Evolutionary conservation across 805 yeast species (phyloP).

Genomic region (Kregervanrija fluxuum): DNA sequence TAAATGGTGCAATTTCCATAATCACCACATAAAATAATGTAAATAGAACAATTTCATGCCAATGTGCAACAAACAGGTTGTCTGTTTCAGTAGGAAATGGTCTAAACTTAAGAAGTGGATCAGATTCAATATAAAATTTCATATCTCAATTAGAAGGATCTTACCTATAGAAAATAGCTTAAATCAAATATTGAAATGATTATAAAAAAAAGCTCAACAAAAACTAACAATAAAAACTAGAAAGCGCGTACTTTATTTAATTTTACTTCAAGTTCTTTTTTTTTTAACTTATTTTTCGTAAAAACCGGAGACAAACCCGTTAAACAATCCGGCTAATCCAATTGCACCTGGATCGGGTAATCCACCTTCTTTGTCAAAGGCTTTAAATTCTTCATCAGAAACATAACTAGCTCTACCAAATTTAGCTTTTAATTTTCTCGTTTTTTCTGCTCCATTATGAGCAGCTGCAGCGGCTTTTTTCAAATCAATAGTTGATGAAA

Average conservation of each 20-base stretch:
- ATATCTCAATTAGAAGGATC: conserved; percentile 2
- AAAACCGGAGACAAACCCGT: conserved; percentile 24
- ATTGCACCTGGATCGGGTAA: conserved; percentile 95
- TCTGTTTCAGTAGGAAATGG: conserved; percentile 42
- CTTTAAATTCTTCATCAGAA: conserved; percentile 47
- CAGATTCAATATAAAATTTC: conserved; percentile 25
- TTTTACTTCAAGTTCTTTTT: no score
- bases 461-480: conserved; percentile 63
- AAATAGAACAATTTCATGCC: conserved; percentile 67
- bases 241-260: no score
- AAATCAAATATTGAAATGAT: no score
- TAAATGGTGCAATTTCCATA: conserved; percentile 43
- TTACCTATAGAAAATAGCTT: no score
- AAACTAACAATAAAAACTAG: no score
- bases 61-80: conserved; percentile 43
- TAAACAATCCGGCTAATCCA: conserved; percentile 48
- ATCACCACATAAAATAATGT: conserved; percentile 52
- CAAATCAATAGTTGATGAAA: conserved; percentile 45
- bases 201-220: no score
- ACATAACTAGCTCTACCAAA: conserved; percentile 95
- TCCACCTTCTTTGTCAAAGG: conserved; percentile 51
- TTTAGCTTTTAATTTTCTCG: conserved; percentile 70
- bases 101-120: conserved; percentile 35
- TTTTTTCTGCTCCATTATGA: conserved; percentile 64
- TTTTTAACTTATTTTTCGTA: background rate